These are phyloP conservation scores for Leonotis leonurus DNA, from an alignment of 257 asterid species.

Conservation along the genomic window DNA sequence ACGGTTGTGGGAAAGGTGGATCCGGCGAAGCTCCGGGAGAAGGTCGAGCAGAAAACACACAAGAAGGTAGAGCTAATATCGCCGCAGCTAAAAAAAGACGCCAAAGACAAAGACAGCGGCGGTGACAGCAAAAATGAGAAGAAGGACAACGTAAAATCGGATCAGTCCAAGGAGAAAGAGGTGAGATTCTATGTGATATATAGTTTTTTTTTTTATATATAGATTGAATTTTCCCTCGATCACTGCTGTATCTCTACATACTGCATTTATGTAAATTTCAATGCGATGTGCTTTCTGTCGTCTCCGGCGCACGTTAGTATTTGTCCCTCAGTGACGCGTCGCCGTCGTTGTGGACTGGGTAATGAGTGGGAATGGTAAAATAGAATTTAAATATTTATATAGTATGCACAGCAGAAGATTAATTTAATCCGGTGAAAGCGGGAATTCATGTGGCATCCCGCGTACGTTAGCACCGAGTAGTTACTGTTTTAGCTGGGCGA, in stretches of 20 bases:
- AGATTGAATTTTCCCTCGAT: too few species aligned
- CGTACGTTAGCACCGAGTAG: conserved; percentile 23
- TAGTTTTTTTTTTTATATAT: not conserved
- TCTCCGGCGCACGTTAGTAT: conserved; percentile 14
- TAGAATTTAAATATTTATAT: not conserved
- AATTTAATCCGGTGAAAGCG: conserved; percentile 21
- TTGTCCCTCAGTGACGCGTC: not conserved
- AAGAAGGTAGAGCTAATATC: conserved; percentile 56
- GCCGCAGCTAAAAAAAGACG: conserved; percentile 45
- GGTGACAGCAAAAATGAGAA: conserved; percentile 16
- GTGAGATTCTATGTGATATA: conserved; percentile 5
- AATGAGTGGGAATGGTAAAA: not conserved
- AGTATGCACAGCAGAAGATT: not conserved
- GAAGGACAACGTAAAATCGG: conserved; percentile 25
- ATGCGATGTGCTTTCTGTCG: not conserved
- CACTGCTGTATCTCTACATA: too few species aligned
- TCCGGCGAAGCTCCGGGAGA: conserved; percentile 58
- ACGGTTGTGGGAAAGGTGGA: conserved; percentile 58
- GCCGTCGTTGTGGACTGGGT: not conserved
- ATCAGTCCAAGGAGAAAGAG: conserved; percentile 36
- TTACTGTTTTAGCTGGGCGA: conserved; percentile 11
- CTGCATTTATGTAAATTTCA: too few species aligned
- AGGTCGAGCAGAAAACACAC: conserved; percentile 46
- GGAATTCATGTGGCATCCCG: conserved; percentile 30
- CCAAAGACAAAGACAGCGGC: conserved; percentile 23